phyloP scores from a whole-genome alignment of 768 basidiomycete genomes.

The Astraeus odoratus region DNA sequence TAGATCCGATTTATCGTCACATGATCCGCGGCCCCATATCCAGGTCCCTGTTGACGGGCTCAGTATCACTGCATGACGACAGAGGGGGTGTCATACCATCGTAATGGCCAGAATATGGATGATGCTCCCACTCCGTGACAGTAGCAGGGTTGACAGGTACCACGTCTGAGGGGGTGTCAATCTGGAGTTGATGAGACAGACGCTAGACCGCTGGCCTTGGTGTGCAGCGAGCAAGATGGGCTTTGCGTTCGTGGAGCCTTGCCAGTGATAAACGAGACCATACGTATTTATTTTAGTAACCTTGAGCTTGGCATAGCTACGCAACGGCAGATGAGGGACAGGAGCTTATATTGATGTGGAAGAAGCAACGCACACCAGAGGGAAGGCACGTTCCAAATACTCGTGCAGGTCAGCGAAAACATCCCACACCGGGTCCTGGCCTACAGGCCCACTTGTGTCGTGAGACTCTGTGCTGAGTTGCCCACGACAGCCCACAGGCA shows the following conservation, averaged over 20 bases:
- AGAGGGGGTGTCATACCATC: constrained; percentile 31
- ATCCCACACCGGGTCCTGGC: constrained; percentile 32
- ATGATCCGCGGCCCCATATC: constrained; percentile 72
- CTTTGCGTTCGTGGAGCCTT: constrained; percentile 42
- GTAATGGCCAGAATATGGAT: constrained; percentile 53
- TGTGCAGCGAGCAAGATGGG: constrained; percentile 49
- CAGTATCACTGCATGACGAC: neutral
- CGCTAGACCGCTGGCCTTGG: constrained; percentile 26
- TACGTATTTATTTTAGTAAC: constrained; percentile 54
- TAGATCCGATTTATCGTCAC: constrained; percentile 66
- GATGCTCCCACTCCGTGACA: constrained; percentile 46
- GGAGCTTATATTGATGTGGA: neutral
- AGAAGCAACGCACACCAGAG: constrained; percentile 40
- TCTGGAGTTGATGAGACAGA: neutral
- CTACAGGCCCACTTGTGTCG: constrained; percentile 38
- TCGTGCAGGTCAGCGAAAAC: constrained; percentile 9
- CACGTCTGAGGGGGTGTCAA: constrained; percentile 39
- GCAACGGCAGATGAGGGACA: neutral
- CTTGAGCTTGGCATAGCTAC: constrained; percentile 39
- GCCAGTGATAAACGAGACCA: constrained; percentile 51
- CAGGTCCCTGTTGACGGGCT: constrained; percentile 32
- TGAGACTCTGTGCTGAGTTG: constrained; percentile 36
- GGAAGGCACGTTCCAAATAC: constrained; percentile 37
- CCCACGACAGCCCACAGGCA: neutral
- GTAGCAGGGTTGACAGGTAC: constrained; percentile 54